phyloP scores from a whole-genome alignment of 202 grass and related monocot species.

The Zoysia matrella region DNA sequence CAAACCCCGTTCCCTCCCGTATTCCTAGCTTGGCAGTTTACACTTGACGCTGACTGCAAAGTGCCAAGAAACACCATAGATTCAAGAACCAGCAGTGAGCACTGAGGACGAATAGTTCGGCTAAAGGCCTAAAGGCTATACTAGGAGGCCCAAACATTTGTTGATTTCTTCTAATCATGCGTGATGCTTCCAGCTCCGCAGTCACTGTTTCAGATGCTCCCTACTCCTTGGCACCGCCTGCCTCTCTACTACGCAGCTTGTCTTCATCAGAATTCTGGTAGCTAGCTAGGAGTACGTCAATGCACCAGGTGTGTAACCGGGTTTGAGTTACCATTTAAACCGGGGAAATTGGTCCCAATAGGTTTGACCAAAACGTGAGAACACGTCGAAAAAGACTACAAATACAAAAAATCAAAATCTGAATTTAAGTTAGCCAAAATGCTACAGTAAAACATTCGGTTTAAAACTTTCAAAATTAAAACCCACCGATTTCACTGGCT shows the following conservation, averaged over 20 bases:
- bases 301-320: neutral
- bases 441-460: too few species aligned
- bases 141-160: slow-evolving; percentile 16
- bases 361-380: too few species aligned
- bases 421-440: too few species aligned
- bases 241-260: slow-evolving; percentile 15
- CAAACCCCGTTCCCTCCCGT: neutral
- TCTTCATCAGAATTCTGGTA: slow-evolving; percentile 10
- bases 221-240: slow-evolving; percentile 18
- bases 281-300: neutral
- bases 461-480: too few species aligned
- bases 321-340: too few species aligned
- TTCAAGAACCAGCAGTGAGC: slow-evolving; percentile 28
- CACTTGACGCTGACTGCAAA: slow-evolving; percentile 2
- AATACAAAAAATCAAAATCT: too few species aligned
- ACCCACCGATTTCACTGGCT: too few species aligned
- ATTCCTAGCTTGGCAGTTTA: neutral
- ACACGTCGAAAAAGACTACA: too few species aligned
- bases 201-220: slow-evolving; percentile 49
- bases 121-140: slow-evolving; percentile 10
- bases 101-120: slow-evolving; percentile 31
- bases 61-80: slow-evolving; percentile 42
- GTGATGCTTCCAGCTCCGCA: neutral
- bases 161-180: slow-evolving; percentile 3
- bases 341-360: too few species aligned